phyloP scores from a whole-genome alignment of 83 land plant species.

The Picea mariana region DNA sequence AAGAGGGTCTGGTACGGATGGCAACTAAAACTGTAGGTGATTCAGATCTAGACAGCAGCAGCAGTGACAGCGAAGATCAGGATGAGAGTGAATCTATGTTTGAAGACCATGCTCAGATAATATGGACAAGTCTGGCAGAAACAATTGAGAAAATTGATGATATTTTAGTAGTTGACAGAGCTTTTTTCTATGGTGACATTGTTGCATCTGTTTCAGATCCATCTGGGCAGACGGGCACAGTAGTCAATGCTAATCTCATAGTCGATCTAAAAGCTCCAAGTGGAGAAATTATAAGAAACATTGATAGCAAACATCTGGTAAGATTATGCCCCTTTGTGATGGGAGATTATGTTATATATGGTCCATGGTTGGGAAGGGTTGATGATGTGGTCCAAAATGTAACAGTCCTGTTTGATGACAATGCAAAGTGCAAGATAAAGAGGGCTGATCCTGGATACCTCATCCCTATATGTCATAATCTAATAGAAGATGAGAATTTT shows the following conservation, averaged over 20 bases:
- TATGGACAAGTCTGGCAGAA: slow-evolving; percentile 59
- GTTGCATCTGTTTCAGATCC: slow-evolving; percentile 58
- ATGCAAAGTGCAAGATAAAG: slow-evolving; percentile 68
- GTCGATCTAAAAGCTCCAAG: slow-evolving; percentile 57
- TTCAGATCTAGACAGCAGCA: slow-evolving; percentile 40
- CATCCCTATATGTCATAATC: slow-evolving; percentile 44
- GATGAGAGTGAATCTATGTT: slow-evolving; percentile 38
- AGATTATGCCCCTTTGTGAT: slow-evolving; percentile 46
- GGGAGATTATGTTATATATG: slow-evolving; percentile 83
- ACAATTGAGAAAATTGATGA: slow-evolving; percentile 72
- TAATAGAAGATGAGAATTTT: slow-evolving; percentile 62
- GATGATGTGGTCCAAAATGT: slow-evolving; percentile 65
- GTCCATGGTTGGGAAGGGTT: slow-evolving; percentile 87
- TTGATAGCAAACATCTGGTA: slow-evolving; percentile 48
- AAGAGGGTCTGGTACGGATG: not conserved
- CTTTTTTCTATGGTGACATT: slow-evolving; percentile 61
- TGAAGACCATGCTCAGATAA: slow-evolving; percentile 52
- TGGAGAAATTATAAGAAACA: slow-evolving; percentile 48
- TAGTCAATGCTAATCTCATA: slow-evolving; percentile 39
- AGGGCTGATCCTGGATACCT: slow-evolving; percentile 51
- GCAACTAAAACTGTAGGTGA: slow-evolving; percentile 19
- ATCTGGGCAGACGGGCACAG: slow-evolving; percentile 66
- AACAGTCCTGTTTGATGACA: slow-evolving; percentile 79
- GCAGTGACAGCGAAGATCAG: slow-evolving; percentile 46
- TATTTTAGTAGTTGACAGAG: slow-evolving; percentile 65